Conservation (phyloP, 148 eudicot species). For the Polygonum aviculare region DNA sequence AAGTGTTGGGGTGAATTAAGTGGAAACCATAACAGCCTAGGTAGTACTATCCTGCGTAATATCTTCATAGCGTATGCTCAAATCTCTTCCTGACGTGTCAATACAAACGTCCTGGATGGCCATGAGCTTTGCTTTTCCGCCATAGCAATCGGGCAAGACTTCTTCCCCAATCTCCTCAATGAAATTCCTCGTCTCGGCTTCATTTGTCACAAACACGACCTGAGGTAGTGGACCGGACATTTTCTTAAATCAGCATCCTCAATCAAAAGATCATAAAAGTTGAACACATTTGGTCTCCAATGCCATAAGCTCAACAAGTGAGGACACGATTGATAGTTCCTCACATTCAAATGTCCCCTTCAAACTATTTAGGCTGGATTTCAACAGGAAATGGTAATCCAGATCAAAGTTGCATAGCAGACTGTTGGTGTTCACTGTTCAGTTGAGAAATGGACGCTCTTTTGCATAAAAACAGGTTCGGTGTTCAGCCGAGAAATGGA, state of each 20-base stretch:
- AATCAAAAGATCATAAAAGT: background rate
- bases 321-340: background rate
- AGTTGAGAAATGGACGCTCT: no score
- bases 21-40: background rate
- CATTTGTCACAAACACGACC: slow-evolving; percentile 38
- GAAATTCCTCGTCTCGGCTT: slow-evolving; percentile 32
- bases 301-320: background rate
- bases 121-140: slow-evolving; percentile 39
- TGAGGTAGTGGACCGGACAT: slow-evolving; percentile 15
- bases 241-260: background rate
- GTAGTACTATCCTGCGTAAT: background rate
- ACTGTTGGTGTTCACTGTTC: background rate
- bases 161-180: slow-evolving; percentile 33
- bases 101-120: slow-evolving; percentile 28
- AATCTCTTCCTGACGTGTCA: background rate
- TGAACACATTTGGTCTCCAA: background rate
- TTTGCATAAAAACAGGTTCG: no score
- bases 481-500: background rate
- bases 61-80: background rate
- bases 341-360: no score
- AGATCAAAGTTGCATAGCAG: no score
- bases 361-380: no score
- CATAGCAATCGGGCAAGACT: slow-evolving; percentile 37
- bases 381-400: no score
- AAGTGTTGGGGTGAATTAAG: background rate